Conservation (phyloP, 345 rosid genomes). For the Brassica incana region DNA sequence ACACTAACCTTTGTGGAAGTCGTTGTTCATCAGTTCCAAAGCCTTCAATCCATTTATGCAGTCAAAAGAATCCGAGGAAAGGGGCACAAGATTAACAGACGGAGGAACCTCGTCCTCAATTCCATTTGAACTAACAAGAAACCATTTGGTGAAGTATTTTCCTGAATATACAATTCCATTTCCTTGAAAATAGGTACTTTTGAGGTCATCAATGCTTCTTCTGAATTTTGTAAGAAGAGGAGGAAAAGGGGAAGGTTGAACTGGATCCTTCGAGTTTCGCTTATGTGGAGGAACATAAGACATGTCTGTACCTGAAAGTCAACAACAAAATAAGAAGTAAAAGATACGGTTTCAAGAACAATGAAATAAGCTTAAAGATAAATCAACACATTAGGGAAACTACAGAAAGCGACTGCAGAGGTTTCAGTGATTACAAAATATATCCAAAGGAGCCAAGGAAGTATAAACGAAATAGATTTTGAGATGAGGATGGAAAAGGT, state of each 20-base stretch:
- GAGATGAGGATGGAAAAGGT: constrained; percentile 8
- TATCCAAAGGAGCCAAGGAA: neutral
- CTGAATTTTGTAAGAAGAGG: constrained; percentile 33
- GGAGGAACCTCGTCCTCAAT: constrained; percentile 40
- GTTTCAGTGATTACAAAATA: neutral
- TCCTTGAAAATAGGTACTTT: neutral
- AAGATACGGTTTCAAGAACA: neutral
- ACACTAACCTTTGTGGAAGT: constrained; percentile 15
- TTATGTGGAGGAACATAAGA: constrained; percentile 70
- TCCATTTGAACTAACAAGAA: constrained; percentile 48
- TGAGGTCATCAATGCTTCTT: constrained; percentile 30
- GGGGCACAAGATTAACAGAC: constrained; percentile 37
- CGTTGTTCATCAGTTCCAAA: constrained; percentile 39
- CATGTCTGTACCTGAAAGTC: constrained; percentile 39
- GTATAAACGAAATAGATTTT: neutral
- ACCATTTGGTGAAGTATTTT: constrained; percentile 47
- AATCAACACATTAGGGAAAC: neutral
- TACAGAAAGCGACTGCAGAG: neutral
- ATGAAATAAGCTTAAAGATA: neutral
- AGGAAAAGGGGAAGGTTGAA: constrained; percentile 39
- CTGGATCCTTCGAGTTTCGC: constrained; percentile 44
- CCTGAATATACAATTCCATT: constrained; percentile 29
- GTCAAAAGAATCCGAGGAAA: constrained; percentile 41
- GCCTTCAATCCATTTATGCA: constrained; percentile 38
- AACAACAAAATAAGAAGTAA: neutral